These are phyloP conservation scores for Saccharum officinarum DNA, from an alignment of 176 grass and related monocot genomes.

Conservation along the genomic window DNA sequence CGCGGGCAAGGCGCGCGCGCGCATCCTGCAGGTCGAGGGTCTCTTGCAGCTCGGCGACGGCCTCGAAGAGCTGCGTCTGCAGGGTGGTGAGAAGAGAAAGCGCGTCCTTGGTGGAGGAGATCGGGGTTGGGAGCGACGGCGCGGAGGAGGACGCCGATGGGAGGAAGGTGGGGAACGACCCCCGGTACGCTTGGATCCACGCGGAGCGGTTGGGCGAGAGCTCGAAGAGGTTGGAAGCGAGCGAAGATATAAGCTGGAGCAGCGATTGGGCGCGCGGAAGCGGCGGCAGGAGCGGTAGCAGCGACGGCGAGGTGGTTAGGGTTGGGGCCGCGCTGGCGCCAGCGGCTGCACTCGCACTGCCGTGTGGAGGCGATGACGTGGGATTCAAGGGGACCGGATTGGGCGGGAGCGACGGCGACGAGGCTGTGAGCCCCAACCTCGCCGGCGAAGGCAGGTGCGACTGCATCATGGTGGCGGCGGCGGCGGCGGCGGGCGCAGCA, in stretches of 20 bases:
- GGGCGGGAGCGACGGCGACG: constrained; percentile 51
- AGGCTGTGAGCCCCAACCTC: constrained; percentile 65
- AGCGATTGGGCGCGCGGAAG: constrained; percentile 87
- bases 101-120: constrained; percentile 71
- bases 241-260: constrained; percentile 69
- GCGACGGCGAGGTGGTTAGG: constrained; percentile 68
- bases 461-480: constrained; percentile 58
- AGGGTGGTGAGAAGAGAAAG: constrained; percentile 67
- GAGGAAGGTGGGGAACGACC: constrained; percentile 69
- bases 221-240: constrained; percentile 88
- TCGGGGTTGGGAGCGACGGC: constrained; percentile 22
- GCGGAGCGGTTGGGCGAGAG: constrained; percentile 68
- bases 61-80: constrained; percentile 88
- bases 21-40: constrained; percentile 90
- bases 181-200: constrained; percentile 84
- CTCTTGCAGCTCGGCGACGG: constrained; percentile 84
- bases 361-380: constrained; percentile 43
- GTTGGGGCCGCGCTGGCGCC: constrained; percentile 39
- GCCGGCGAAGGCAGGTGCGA: constrained; percentile 76
- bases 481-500: constrained; percentile 9
- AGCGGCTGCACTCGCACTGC: constrained; percentile 28
- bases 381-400: constrained; percentile 35
- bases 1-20: constrained; percentile 47
- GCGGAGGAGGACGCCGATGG: constrained; percentile 42
- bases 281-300: constrained; percentile 86